Evolutionary conservation across 2,329 filamentous ascomycete species (phyloP), one percentile per base, ranked within the genome.

Genomic region (Shiraia sp.): DNA sequence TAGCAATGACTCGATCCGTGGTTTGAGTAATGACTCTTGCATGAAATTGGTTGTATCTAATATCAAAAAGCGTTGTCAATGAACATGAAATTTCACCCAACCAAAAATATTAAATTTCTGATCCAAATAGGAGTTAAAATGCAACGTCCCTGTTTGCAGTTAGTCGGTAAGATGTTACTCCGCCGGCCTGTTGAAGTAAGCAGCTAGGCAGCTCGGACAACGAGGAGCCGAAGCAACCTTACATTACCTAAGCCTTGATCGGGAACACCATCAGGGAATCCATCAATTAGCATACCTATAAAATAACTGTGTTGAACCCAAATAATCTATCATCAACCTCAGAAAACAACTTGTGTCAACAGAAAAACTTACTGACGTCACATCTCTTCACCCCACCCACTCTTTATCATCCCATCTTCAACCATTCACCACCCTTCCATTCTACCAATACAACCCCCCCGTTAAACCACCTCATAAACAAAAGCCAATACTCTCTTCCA

Each of bases 1-100:
- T 28, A 36, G 32, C 47, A 50, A 43, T 60, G 56, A 60, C 56
- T 60, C 25, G 55, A 58, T 49, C 55, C 56, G n/a, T 60, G 56
- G 55, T 60, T 58, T 28, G 53, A 60, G 27, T 58, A 27, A 42
- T 14, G 22, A 14, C 14, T 14, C n/a, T n/a, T n/a, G n/a, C n/a
- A n/a, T n/a, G n/a, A n/a, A n/a, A n/a, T n/a, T n/a, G n/a, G n/a
- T n/a, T n/a, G n/a, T n/a, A n/a, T n/a, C n/a, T n/a, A n/a, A n/a
- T n/a, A n/a, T n/a, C n/a, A 27, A 28, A 23, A 14, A 13, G 19
- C 8, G n/a, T 28, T 17, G 10, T 10, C 15, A 14, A 25, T 26
- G 32, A 13, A 24, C 7, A 9, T 24, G 13, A 6, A 29, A 14
- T n/a, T n/a, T 7, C 13, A n/a, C 12, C 8, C 27, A 29, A 29